These are phyloP conservation scores for Euclidium syriacum DNA, from an alignment of 345 rosid species.

Conservation along the genomic window DNA sequence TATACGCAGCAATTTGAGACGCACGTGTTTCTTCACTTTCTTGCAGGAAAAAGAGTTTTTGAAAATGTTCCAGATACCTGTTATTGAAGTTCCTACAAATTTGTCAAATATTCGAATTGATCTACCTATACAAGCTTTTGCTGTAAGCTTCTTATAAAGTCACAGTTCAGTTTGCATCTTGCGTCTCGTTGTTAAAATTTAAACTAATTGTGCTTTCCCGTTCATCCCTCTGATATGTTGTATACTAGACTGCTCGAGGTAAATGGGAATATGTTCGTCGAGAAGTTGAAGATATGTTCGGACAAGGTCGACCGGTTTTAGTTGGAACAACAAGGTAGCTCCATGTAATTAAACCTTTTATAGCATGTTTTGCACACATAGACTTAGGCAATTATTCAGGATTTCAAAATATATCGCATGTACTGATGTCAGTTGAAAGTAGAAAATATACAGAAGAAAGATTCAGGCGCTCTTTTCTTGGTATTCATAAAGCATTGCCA, in stretches of 20 bases:
- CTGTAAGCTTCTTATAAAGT: slow-evolving; percentile 43
- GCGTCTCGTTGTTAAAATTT: not conserved
- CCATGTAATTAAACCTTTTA: not conserved
- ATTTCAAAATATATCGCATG: not conserved
- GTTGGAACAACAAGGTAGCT: slow-evolving; percentile 91
- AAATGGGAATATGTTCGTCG: slow-evolving; percentile 86
- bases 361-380: slow-evolving; percentile 2
- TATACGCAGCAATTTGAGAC: not conserved
- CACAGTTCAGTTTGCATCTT: not conserved
- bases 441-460: not conserved
- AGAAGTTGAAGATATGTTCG: slow-evolving; percentile 90
- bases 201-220: not conserved
- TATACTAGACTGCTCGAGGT: slow-evolving; percentile 74
- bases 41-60: slow-evolving; percentile 87
- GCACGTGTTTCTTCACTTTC: slow-evolving; percentile 8
- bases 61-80: slow-evolving; percentile 89
- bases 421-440: not conserved
- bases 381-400: not conserved
- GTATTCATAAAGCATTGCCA: not conserved
- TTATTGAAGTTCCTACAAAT: slow-evolving; percentile 93
- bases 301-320: slow-evolving; percentile 93
- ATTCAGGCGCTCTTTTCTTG: not conserved
- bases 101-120: slow-evolving; percentile 82
- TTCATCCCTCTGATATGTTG: slow-evolving; percentile 17
- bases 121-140: slow-evolving; percentile 92